These are phyloP conservation scores for Jaenimonas drosophilae DNA, from an alignment of 208 protist genomes.

Conservation along the genomic window DNA sequence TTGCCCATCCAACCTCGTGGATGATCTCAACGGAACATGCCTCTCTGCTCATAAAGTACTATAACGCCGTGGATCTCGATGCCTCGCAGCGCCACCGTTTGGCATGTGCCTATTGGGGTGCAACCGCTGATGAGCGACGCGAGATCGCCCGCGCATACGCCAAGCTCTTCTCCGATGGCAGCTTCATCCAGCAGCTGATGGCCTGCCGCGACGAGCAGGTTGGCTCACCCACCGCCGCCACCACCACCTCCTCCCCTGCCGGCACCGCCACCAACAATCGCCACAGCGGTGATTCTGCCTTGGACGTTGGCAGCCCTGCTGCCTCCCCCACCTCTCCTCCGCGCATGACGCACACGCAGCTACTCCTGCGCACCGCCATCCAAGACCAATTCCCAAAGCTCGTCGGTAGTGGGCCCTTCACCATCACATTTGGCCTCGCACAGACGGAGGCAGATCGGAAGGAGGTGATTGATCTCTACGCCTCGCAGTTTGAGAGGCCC, in stretches of 20 bases:
- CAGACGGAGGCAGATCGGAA: conserved; percentile 34
- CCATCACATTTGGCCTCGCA: conserved; percentile 60
- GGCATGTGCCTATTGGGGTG: conserved; percentile 65
- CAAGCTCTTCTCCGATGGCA: conserved; percentile 53
- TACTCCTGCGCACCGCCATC: conserved; percentile 68
- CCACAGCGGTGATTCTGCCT: background rate
- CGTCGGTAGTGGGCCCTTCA: conserved; percentile 45
- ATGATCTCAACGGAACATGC: conserved; percentile 62
- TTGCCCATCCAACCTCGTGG: background rate
- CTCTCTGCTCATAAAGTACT: conserved; percentile 59
- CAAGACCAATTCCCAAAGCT: conserved; percentile 74
- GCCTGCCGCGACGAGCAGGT: conserved; percentile 30
- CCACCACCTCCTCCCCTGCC: background rate
- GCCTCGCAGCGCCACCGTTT: conserved; percentile 53
- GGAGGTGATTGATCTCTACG: conserved; percentile 72
- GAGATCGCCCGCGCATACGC: conserved; percentile 67
- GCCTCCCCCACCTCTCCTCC: background rate
- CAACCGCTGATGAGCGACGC: conserved; percentile 34
- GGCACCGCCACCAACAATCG: background rate
- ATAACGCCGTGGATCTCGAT: conserved; percentile 41
- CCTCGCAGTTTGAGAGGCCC: conserved; percentile 72
- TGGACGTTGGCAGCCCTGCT: background rate
- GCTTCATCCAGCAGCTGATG: conserved; percentile 69
- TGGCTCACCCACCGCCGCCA: background rate
- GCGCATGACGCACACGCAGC: conserved; percentile 56